Conservation (phyloP, 1,139 yeast genomes). For the Geotrichum cucujoidarum region DNA sequence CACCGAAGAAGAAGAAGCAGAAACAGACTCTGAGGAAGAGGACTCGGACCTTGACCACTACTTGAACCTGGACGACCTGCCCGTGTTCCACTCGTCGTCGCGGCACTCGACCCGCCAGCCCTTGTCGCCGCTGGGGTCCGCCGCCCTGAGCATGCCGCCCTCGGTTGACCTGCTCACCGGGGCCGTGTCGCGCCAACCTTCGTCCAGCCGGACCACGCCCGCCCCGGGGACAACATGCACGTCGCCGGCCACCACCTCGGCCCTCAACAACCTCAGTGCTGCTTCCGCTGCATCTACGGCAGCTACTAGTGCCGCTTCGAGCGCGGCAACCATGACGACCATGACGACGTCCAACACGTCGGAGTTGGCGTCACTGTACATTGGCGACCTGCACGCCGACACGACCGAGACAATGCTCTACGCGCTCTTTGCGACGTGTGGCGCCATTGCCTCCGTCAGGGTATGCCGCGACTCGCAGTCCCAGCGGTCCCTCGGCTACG, state of each 20-base stretch:
- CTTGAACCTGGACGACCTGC: conserved; percentile 1
- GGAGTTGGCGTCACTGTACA: conserved; percentile 42
- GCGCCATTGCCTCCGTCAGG: conserved; percentile 45
- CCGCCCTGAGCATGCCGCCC: background rate
- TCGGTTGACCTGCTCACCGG: too few species aligned
- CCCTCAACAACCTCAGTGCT: background rate
- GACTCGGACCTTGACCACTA: background rate
- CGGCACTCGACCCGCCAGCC: background rate
- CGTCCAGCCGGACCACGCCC: too few species aligned
- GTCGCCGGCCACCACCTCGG: background rate
- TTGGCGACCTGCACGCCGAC: conserved; percentile 45
- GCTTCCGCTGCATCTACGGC: background rate
- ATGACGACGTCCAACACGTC: too few species aligned
- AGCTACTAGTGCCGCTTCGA: background rate
- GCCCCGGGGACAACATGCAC: too few species aligned
- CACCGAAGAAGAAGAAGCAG: background rate
- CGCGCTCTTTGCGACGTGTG: conserved; percentile 36
- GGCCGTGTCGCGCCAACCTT: too few species aligned
- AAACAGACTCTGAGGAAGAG: background rate
- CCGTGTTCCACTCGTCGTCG: conserved; percentile 9
- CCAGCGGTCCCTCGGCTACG: conserved; percentile 46
- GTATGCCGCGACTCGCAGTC: conserved; percentile 41
- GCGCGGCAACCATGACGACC: background rate
- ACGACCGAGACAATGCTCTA: conserved; percentile 42
- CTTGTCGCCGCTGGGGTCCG: background rate